A percentile compares a stretch with the other conserved stretches of the same genome.
Evolutionary conservation across 192 early-diverging fungal genomes (phyloP).

Genomic region (Coemansia sp.): DNA sequence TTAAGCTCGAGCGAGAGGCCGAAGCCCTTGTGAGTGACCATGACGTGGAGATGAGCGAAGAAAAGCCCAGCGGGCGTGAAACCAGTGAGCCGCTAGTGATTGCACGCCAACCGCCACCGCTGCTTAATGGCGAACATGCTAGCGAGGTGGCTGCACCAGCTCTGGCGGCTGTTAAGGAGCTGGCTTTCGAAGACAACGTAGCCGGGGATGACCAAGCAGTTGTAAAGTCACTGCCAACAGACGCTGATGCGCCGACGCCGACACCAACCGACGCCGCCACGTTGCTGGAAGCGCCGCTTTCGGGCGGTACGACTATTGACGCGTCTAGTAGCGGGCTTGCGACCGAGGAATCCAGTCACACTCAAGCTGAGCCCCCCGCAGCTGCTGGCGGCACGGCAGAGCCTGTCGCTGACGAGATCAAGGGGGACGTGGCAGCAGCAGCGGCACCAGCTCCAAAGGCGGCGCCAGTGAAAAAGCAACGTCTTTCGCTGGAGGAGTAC

Average conservation of each 20-base stretch:
- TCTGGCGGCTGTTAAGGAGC: neutral
- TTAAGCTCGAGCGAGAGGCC: neutral
- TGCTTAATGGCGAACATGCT: neutral
- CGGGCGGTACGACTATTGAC: neutral
- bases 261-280: slow-evolving; percentile 23
- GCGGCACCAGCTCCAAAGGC: slow-evolving; percentile 2
- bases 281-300: neutral
- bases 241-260: slow-evolving; percentile 46
- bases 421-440: neutral
- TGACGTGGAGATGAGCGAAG: slow-evolving; percentile 4
- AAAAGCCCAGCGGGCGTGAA: neutral
- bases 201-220: neutral
- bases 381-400: neutral
- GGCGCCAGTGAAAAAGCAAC: slow-evolving; percentile 43
- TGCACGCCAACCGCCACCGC: neutral
- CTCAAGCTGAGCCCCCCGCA: neutral
- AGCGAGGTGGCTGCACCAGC: neutral
- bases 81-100: neutral
- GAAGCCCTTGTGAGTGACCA: neutral
- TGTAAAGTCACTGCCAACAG: slow-evolving; percentile 41
- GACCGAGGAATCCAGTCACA: neutral
- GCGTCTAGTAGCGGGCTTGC: neutral
- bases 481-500: slow-evolving; percentile 51
- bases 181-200: neutral
- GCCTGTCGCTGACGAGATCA: neutral